Percentiles rank a stretch among this genome's conserved stretches.
Conservation (phyloP, 441 rosid species). For the Populus hybrid region DNA sequence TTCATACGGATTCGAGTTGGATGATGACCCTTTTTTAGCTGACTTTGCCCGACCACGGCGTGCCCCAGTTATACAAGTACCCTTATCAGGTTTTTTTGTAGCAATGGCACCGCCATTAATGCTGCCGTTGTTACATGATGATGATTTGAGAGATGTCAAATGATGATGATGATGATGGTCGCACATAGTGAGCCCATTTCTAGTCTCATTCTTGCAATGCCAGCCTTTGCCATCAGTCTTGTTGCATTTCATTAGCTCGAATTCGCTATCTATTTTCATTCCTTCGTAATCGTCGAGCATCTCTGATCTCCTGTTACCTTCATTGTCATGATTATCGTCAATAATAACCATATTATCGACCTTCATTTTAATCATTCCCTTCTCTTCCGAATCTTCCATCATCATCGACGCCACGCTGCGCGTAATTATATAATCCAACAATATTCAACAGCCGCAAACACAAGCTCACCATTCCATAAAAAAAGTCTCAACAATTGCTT, state of each 20-base stretch:
- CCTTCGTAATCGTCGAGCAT: constrained; percentile 23
- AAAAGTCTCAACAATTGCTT: constrained; percentile 26
- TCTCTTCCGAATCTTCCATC: constrained; percentile 29
- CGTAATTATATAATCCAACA: constrained; percentile 18
- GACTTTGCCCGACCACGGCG: constrained; percentile 51
- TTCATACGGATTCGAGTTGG: constrained; percentile 48
- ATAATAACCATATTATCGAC: constrained; percentile 23
- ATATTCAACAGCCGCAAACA: constrained; percentile 20
- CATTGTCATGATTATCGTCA: constrained; percentile 30
- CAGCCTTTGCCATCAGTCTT: constrained; percentile 31
- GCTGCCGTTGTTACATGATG: constrained; percentile 15
- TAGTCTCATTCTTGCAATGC: constrained; percentile 32
- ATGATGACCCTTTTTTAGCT: constrained; percentile 36
- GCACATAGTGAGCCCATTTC: constrained; percentile 26
- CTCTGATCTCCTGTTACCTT: constrained; percentile 2
- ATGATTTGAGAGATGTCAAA: constrained; percentile 25
- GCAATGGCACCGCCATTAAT: not conserved
- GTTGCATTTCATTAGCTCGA: constrained; percentile 12
- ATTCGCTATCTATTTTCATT: constrained; percentile 17
- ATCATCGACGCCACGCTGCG: constrained; percentile 53
- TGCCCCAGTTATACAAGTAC: not conserved
- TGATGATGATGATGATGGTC: constrained; percentile 37
- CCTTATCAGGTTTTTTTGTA: constrained; percentile 17
- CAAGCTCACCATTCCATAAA: constrained; percentile 16
- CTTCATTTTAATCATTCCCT: constrained; percentile 16